Evolutionary conservation across 495 filamentous ascomycete genomes (phyloP), one percentile per base, ranked within the genome.

Genomic region (Penicillium tannophilum): DNA sequence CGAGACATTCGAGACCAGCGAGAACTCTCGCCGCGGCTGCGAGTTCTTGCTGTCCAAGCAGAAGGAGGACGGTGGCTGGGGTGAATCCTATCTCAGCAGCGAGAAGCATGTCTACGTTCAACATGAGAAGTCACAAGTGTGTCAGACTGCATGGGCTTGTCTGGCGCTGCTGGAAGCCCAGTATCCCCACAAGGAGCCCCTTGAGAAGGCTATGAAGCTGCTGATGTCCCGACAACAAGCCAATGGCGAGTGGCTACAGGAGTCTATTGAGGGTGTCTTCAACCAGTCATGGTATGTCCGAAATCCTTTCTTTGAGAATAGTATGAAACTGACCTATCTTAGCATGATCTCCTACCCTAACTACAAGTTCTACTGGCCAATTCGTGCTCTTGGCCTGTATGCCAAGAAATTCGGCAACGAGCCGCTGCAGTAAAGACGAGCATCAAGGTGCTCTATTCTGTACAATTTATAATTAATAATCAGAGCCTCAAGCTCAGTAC

Each of bases 331-430:
- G 90, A 70, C 55, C 16, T 33, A 9, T 52, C 58, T 30, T 64
- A 90, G 88, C 75, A 98, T 98, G 93, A 98, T 98, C 55, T 94
- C 93, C 4, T 98, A 98, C 68, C 94, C 94, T 56, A 98, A 98
- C 76, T 98, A 98, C 80, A 98, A 98, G 79, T 93, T 96, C 73
- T 90, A 88, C 53, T 98, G 97, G 73, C 87, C 94, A 7, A 92
- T 97, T 64, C 95, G 93, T 65, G 94, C 94, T 6, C 70, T 98
- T 30, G 94, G 94, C 9, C 86, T 96, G 83, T 98, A 88, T 77
- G 88, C 90, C 16, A 83, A 75, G 66, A 83, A 79, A 58, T 96
- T 88, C 62, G 91, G 90, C 3, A 81, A 93, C 59, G 79, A 84
- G 56, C 82, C 74, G 52, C 58, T 86, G 23, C 58, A 50, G 63